Conservation (phyloP, 2,329 filamentous ascomycete species). For the Phaeophleospora eucalypticola region DNA sequence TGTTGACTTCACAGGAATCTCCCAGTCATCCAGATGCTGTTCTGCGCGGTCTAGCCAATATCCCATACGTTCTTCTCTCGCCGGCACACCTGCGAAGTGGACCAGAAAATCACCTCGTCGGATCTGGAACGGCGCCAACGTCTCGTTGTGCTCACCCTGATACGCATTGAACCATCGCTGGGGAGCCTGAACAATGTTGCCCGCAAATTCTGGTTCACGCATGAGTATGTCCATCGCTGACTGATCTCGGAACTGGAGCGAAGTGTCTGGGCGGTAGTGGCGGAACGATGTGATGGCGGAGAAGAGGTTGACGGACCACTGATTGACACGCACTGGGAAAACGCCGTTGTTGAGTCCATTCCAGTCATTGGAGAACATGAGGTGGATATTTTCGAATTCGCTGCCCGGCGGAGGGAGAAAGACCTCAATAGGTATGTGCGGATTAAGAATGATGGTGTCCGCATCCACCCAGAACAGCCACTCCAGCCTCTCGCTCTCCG, state of each 20-base stretch:
- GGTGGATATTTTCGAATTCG: conserved; percentile 35
- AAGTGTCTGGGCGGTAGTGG: conserved; percentile 35
- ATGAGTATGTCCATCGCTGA: conserved; percentile 40
- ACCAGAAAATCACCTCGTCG: conserved; percentile 41
- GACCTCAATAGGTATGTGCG: conserved; percentile 38
- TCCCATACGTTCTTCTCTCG: conserved; percentile 34
- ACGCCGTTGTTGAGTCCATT: conserved; percentile 44
- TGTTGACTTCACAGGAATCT: conserved; percentile 36
- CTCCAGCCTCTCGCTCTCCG: conserved; percentile 37
- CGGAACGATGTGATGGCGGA: conserved; percentile 38
- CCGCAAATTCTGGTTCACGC: conserved; percentile 31
- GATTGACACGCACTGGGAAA: conserved; percentile 40
- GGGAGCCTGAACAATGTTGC: conserved; percentile 35
- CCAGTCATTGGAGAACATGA: conserved; percentile 38
- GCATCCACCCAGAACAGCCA: conserved; percentile 45
- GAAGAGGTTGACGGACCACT: conserved; percentile 40
- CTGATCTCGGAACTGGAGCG: conserved; percentile 39
- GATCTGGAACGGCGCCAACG: conserved; percentile 34
- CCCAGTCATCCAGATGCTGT: conserved; percentile 38
- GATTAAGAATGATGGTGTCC: conserved; percentile 44
- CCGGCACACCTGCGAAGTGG: conserved; percentile 39
- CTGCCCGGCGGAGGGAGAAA: conserved; percentile 36
- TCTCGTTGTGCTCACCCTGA: conserved; percentile 37
- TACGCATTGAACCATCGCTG: conserved; percentile 46
- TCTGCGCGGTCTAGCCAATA: conserved; percentile 38